Evolutionary conservation across 2,329 filamentous ascomycete species (phyloP), one percentile per base, ranked within the genome.

Genomic region (Paecilomyces sp.): DNA sequence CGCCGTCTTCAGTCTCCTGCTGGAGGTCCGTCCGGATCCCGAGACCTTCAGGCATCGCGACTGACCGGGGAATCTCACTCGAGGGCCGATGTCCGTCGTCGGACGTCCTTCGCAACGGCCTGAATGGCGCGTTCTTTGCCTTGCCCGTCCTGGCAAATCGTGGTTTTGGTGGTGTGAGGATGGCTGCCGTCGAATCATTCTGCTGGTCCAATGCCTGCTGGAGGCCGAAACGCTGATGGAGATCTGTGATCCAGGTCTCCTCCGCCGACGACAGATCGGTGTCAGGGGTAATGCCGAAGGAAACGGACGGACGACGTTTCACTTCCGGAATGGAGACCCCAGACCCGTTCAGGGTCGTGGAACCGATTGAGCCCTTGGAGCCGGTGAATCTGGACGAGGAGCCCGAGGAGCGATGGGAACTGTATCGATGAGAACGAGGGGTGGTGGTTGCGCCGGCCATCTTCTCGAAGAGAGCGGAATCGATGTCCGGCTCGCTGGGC

Each of bases 21-120:
- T 73, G 69, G 24, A 70, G 61, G 50, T 66, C 73, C 33, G 72
- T 68, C 63, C 79, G 77, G 54, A 85, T 85, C 18, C 82, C 83
- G 57, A 86, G 69, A 9, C 82, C 83, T 60, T 84, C 82, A 62
- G 84, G 82, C 63, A 86, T 83, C 13, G 79, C 77, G 5, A 79
- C 78, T 3, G 83, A 80, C 33, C 82, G 79, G 33, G 82, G 83
- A 25, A 85, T 72, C 66, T 86, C 83, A 58, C 85, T 77, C 22
- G 79, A 77, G 54, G 75, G 72, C 60, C 76, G 74, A 64, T 81
- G 80, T 61, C 80, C 77, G 54, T 75, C 74, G 22, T 81, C 80
- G 62, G 81, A 74, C 68, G 83, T 84, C 57, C 81, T 79, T n/a
- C 51, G 25, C 57, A 83, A 80, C 2, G 83, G 82, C 68, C 84